Conservation (phyloP, 805 yeast genomes). For the Candida lessepsii region DNA sequence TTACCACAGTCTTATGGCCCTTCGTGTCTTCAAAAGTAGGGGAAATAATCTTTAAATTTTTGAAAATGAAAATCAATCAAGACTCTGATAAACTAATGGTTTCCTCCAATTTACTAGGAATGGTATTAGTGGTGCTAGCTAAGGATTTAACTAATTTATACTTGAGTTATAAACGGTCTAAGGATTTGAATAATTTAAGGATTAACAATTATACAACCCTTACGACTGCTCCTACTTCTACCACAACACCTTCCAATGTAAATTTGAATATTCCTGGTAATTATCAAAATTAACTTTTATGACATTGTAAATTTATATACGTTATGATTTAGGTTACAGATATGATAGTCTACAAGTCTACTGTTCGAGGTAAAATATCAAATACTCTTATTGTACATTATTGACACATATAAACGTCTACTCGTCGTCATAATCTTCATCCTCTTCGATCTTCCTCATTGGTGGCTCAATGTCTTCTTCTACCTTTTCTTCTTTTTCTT, state of each 20-base stretch:
- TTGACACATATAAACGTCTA: constrained; percentile 10
- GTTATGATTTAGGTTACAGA: too few relatives aligned
- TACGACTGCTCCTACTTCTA: not conserved
- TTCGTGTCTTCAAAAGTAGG: constrained; percentile 36
- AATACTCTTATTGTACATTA: constrained; percentile 5
- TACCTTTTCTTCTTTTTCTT: constrained; percentile 14
- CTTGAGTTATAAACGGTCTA: constrained; percentile 27
- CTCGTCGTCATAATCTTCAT: constrained; percentile 47
- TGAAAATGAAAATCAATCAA: constrained; percentile 15
- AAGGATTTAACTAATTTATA: constrained; percentile 34
- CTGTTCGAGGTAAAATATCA: too few relatives aligned
- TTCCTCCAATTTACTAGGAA: constrained; percentile 31
- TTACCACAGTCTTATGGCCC: constrained; percentile 43
- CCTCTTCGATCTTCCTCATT: constrained; percentile 45
- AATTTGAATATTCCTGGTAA: not conserved
- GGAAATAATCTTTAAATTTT: constrained; percentile 16
- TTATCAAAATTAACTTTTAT: constrained; percentile 1
- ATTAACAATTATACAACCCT: not conserved
- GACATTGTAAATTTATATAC: too few relatives aligned
- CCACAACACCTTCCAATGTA: not conserved
- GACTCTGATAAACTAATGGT: constrained; percentile 19
- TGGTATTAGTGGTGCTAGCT: constrained; percentile 31
- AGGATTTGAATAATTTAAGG: constrained; percentile 27
- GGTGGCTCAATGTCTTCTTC: constrained; percentile 41
- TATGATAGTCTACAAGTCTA: too few relatives aligned